Conservation (phyloP, 768 basidiomycete genomes). For the Podaxis sp. region DNA sequence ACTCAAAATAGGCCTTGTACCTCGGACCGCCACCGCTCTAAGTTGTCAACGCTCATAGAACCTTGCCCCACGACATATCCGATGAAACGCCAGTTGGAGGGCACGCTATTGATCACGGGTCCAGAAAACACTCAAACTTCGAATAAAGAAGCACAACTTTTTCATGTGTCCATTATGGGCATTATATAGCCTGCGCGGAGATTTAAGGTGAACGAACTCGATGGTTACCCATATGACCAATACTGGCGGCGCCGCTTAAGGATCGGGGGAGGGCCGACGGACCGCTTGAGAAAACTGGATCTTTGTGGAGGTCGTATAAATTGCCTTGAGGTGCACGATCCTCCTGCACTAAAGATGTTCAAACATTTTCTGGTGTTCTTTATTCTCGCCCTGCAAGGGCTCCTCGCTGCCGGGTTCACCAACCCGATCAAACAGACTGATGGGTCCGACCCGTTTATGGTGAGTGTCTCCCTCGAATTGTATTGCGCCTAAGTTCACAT, state of each 20-base stretch:
- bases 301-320: not conserved
- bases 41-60: not conserved
- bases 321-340: not conserved
- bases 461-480: not conserved
- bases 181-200: not conserved
- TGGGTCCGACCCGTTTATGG: conserved; percentile 22
- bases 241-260: not conserved
- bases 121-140: not conserved
- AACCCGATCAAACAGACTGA: conserved; percentile 19
- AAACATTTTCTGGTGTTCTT: conserved; percentile 1
- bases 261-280: not conserved
- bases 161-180: not conserved
- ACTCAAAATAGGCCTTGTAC: not conserved
- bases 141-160: not conserved
- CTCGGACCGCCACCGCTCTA: not conserved
- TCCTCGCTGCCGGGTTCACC: conserved; percentile 3
- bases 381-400: conserved; percentile 2
- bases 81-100: not conserved
- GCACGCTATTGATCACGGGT: not conserved
- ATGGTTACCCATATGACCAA: not conserved
- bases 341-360: not conserved
- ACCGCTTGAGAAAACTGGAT: not conserved
- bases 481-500: not conserved
- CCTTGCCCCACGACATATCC: not conserved
- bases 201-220: not conserved